Evolutionary conservation across 2,329 filamentous ascomycete species (phyloP).

Genomic region (Remersonia thermophila): DNA sequence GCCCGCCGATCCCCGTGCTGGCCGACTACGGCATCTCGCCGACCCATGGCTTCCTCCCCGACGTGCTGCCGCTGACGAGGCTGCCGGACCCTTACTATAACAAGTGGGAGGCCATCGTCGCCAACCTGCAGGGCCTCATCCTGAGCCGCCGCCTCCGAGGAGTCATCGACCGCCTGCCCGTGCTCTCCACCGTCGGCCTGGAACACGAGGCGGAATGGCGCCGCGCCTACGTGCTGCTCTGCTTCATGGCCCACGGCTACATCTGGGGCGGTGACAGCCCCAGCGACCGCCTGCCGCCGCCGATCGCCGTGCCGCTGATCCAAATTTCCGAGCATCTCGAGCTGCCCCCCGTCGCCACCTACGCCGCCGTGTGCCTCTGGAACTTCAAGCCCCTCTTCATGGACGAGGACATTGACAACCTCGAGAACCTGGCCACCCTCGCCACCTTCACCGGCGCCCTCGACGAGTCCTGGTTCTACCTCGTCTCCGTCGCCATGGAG

Average conservation of each 20-base stretch:
- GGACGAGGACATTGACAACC: conserved; percentile 65
- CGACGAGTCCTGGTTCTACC: conserved; percentile 98
- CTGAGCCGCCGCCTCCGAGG: conserved; percentile 72
- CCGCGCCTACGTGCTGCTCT: conserved; percentile 78
- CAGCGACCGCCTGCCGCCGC: conserved; percentile 62
- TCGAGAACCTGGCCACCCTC: conserved; percentile 80
- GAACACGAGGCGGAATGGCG: conserved; percentile 83
- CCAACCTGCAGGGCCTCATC: conserved; percentile 77
- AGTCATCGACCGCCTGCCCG: conserved; percentile 67
- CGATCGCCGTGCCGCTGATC: conserved; percentile 73
- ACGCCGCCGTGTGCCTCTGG: conserved; percentile 85
- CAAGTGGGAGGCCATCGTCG: conserved; percentile 80
- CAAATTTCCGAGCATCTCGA: conserved; percentile 67
- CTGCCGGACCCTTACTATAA: conserved; percentile 87
- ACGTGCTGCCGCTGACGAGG: conserved; percentile 63
- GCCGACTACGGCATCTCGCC: conserved; percentile 71
- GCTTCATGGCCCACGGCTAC: conserved; percentile 88
- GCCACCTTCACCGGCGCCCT: conserved; percentile 86
- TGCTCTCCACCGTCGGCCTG: conserved; percentile 72
- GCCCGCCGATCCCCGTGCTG: conserved; percentile 49
- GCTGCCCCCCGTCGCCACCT: conserved; percentile 85
- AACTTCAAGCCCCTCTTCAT: conserved; percentile 90
- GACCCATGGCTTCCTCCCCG: conserved; percentile 76
- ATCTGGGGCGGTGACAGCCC: conserved; percentile 89
- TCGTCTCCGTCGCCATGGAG: conserved; percentile 91